Evolutionary conservation across 2,329 filamentous ascomycete species (phyloP), one percentile per base, ranked within the genome.

Genomic region (Xylariaceae sp.): DNA sequence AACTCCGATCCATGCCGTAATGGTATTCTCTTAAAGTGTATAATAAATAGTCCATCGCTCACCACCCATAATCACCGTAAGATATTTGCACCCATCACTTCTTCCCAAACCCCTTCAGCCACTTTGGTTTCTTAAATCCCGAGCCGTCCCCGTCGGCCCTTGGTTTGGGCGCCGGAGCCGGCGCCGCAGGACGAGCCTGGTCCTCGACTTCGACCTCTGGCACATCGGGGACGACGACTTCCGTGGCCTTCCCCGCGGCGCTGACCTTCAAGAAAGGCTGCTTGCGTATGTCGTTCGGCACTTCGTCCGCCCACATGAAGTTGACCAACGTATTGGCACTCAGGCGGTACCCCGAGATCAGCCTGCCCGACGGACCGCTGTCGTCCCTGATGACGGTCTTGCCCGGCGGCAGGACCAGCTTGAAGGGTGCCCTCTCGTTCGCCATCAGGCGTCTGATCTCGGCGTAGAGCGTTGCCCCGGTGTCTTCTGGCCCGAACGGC

Each of bases 331-430:
- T 87, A 32, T 85, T 82, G 6, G 87, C 86, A 2, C 80, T 81
- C 60, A 97, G 82, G 14, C 87, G 85, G 63, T 96, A 81, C 54
- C 88, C 85, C 49, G 81, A 79, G 54, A 97, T 89, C n/a, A 97
- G 76, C 44, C 71, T 82, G 69, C 81, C 80, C 37, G 73, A 71
- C 7, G 74, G 73, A 44, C 76, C 76, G 12, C 73, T 74, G 16
- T 78, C 74, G 54, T 85, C 79, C 23, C 71, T 72, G 60, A 84
- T 78, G 20, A 75, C 66, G 5, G 77, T 77, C 55, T 80, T 84
- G 23, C 77, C 74, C 14, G 83, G 83, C 0, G 86, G 80, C 46
- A 88, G 82, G 26, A 87, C 83, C 23, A 99, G 80, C 55, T 83
- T 83, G 72, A 98, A 98, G 0, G 83, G 81, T 61, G 90, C 82